Conservation (phyloP, 2,329 filamentous ascomycete genomes). For the Eutypa lata region DNA sequence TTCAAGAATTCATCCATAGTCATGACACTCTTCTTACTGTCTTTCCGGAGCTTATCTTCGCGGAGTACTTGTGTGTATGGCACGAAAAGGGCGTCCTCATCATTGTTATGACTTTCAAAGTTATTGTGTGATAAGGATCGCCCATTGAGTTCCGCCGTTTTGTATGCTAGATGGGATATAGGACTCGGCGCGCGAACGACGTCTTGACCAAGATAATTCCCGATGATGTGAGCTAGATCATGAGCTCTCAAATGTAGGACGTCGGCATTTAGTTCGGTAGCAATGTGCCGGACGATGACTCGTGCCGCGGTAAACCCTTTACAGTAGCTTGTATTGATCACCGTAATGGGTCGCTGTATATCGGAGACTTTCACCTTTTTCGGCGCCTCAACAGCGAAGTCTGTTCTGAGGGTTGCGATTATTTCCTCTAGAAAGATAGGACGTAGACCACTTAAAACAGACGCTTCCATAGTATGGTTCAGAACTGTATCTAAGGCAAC, state of each 20-base stretch:
- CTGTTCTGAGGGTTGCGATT: constrained; percentile 19
- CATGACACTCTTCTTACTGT: constrained; percentile 22
- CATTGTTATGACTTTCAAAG: constrained; percentile 7
- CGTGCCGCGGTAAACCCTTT: constrained; percentile 18
- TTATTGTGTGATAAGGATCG: constrained; percentile 23
- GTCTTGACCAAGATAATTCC: constrained; percentile 66
- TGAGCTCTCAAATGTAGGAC: constrained; percentile 66
- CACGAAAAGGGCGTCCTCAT: constrained; percentile 5
- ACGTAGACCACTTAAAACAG: constrained; percentile 12
- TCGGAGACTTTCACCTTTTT: constrained; percentile 18
- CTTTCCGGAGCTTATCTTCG: constrained; percentile 17
- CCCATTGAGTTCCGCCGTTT: constrained; percentile 52
- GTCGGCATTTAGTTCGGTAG: constrained; percentile 60
- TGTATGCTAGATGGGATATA: constrained; percentile 55
- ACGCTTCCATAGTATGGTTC: constrained; percentile 5
- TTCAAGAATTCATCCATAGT: constrained; percentile 44
- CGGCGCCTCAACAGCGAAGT: constrained; percentile 20
- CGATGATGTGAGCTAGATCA: constrained; percentile 67
- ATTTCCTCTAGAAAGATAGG: constrained; percentile 20
- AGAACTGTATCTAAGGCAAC: not conserved
- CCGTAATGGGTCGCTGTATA: constrained; percentile 24
- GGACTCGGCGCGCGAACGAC: constrained; percentile 41
- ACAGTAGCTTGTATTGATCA: constrained; percentile 24
- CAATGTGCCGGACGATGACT: constrained; percentile 52
- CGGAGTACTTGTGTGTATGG: constrained; percentile 13